Evolutionary conservation across 2,329 filamentous ascomycete genomes (phyloP).

Genomic region (Rugonectria rugulosa): DNA sequence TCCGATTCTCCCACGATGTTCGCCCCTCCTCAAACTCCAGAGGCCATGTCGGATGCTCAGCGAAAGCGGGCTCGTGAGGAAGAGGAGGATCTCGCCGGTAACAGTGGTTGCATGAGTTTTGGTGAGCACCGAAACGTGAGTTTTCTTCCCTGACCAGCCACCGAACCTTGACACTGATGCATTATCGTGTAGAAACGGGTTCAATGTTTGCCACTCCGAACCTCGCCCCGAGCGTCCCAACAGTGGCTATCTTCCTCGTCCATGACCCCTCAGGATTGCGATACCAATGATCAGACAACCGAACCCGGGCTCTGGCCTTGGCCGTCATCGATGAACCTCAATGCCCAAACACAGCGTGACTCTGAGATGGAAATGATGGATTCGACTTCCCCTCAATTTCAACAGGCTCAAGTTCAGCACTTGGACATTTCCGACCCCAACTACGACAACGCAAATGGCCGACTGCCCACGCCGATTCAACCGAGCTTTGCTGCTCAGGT

Average conservation of each 20-base stretch:
- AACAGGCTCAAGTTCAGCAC: constrained; percentile 6
- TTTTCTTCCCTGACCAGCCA: neutral
- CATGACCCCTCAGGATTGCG: constrained; percentile 51
- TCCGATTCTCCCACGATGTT: constrained; percentile 44
- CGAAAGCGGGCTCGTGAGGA: constrained; percentile 58
- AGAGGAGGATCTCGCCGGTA: constrained; percentile 50
- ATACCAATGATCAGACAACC: constrained; percentile 47
- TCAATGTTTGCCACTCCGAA: constrained; percentile 60
- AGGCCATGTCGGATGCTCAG: constrained; percentile 43
- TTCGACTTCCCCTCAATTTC: constrained; percentile 39
- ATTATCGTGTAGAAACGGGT: constrained; percentile 57
- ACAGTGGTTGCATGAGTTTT: constrained; percentile 50
- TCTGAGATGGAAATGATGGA: constrained; percentile 62
- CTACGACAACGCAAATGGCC: constrained; percentile 46
- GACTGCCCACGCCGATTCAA: constrained; percentile 68
- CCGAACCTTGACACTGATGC: constrained; percentile 12
- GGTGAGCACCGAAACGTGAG: constrained; percentile 60
- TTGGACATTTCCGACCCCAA: constrained; percentile 25
- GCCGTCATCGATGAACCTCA: constrained; percentile 37
- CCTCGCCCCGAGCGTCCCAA: constrained; percentile 48
- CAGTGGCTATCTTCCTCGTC: constrained; percentile 42
- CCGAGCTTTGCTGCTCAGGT: constrained; percentile 64
- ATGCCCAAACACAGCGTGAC: constrained; percentile 37
- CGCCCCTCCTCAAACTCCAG: constrained; percentile 44
- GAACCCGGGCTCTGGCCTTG: constrained; percentile 44